Base-by-base conservation (phyloP, 768 basidiomycete genomes). In the Ephemerocybe angulata region DNA sequence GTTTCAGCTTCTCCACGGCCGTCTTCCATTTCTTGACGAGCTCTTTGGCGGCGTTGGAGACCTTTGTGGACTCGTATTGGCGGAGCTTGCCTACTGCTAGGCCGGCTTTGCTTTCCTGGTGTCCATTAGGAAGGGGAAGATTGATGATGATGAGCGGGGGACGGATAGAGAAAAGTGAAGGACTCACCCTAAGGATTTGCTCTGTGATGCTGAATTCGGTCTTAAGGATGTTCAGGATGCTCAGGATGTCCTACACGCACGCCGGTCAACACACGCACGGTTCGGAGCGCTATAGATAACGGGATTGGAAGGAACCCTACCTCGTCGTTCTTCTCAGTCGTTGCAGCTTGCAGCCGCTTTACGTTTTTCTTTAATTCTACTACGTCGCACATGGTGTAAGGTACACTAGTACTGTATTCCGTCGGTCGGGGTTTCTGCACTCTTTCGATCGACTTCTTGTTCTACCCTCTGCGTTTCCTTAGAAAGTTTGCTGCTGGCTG, bases 1-100 rank as follows among this genome's bases (percentile, higher is more conserved):
- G 53, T 43, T 58, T 64, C 29, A 80, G 81, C 63, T 83, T 85
- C 56, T 93, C 92, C 30, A 96, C 94, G 57, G 87, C 87, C 28
- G 74, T 80, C 71, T 95, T 95, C 93, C 93, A 97, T 64, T 87
- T 88, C 71, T 86, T 90, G 47, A 97, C 94, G 42, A 95, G 76
- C 60, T 93, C 92, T 69, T 95, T 96, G 17, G 94, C 91, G 5
- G 90, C 74, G 60, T 91, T 88, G 7, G 90, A 68, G 8, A 97
- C 85, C 11, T 85, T 79, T 63, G 87, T 90, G 12, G 80, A 74
- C 1, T 80, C 73, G 69, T 93, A 87, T 28, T 79, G 77, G 44
- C 93, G 83, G 17, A 95, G 79, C 73, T 95, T 95, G 50, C 93
- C 92, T 2, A 97, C 92, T 0, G 92, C 89, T n/a, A 96, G 73